Evolutionary conservation across 768 basidiomycete species (phyloP).

Genomic region (Leccinum olivaceopallidum): DNA sequence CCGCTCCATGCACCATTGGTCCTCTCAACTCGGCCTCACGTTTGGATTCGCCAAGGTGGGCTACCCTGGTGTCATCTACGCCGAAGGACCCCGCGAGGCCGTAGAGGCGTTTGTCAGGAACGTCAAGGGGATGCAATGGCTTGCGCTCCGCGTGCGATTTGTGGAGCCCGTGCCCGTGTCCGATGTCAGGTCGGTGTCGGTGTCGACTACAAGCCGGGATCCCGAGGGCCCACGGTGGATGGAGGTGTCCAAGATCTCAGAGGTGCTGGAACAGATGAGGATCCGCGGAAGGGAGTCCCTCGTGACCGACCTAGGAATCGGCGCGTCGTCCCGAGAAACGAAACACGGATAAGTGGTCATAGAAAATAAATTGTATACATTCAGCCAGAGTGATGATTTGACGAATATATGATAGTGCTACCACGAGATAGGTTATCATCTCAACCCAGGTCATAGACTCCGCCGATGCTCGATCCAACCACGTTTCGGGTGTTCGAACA

Average conservation of each 20-base stretch:
- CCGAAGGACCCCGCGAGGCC: slow-evolving; percentile 50
- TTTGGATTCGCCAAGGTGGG: slow-evolving; percentile 74
- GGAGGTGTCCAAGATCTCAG: slow-evolving; percentile 69
- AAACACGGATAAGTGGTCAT: background rate
- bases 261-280: slow-evolving; percentile 69
- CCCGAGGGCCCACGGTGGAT: slow-evolving; percentile 39
- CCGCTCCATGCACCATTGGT: slow-evolving; percentile 55
- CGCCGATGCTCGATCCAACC: too few species aligned
- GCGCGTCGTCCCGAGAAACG: slow-evolving; percentile 33
- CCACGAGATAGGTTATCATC: too few species aligned
- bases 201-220: background rate
- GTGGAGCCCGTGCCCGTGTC: slow-evolving; percentile 39
- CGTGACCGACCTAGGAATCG: slow-evolving; percentile 67
- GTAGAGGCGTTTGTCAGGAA: slow-evolving; percentile 66
- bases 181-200: background rate
- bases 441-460: too few species aligned
- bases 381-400: background rate
- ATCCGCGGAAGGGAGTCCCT: slow-evolving; percentile 52
- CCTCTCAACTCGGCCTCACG: slow-evolving; percentile 48
- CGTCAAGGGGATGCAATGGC: slow-evolving; percentile 78
- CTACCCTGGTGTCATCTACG: slow-evolving; percentile 76
- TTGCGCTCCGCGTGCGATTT: slow-evolving; percentile 65
- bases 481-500: too few species aligned
- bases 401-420: too few species aligned
- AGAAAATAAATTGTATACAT: background rate